A percentile compares a stretch with the other conserved stretches of the same genome.
Conservation (phyloP, 352 stramenopile species). For the Pythium periplocum region DNA sequence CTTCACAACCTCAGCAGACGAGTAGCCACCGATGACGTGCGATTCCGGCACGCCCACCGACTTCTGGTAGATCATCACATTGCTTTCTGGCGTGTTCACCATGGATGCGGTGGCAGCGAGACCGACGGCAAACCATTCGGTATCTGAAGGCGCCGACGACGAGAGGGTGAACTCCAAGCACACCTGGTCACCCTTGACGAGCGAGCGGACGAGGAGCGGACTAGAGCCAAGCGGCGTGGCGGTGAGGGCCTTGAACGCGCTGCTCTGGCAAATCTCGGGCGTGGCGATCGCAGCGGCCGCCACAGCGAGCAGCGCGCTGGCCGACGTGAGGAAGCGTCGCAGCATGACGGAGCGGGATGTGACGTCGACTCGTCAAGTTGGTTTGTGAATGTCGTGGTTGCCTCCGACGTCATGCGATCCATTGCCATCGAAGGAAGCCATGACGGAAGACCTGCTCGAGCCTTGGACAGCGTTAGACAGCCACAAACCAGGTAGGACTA, state of each 20-base stretch:
- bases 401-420: too few species aligned
- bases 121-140: conserved; percentile 61
- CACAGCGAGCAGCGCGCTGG: conserved; percentile 3
- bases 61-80: conserved; percentile 72
- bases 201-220: conserved; percentile 52
- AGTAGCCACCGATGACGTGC: conserved; percentile 48
- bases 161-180: conserved; percentile 65
- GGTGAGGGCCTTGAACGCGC: conserved; percentile 39
- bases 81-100: conserved; percentile 61
- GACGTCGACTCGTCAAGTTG: too few species aligned
- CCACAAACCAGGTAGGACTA: too few species aligned
- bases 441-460: too few species aligned
- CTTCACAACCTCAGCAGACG: conserved; percentile 31
- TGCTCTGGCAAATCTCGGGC: conserved; percentile 38
- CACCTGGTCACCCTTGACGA: conserved; percentile 49
- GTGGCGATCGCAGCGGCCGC: conserved; percentile 2
- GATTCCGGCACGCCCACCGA: conserved; percentile 29
- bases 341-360: too few species aligned
- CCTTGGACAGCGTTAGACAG: too few species aligned
- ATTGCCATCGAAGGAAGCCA: too few species aligned
- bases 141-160: conserved; percentile 24
- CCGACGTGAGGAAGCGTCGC: too few species aligned
- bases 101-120: conserved; percentile 37
- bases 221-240: conserved; percentile 45
- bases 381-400: too few species aligned